Evolutionary conservation across 2,329 filamentous ascomycete genomes (phyloP).

Genomic region (Rhynchosporium agropyri): DNA sequence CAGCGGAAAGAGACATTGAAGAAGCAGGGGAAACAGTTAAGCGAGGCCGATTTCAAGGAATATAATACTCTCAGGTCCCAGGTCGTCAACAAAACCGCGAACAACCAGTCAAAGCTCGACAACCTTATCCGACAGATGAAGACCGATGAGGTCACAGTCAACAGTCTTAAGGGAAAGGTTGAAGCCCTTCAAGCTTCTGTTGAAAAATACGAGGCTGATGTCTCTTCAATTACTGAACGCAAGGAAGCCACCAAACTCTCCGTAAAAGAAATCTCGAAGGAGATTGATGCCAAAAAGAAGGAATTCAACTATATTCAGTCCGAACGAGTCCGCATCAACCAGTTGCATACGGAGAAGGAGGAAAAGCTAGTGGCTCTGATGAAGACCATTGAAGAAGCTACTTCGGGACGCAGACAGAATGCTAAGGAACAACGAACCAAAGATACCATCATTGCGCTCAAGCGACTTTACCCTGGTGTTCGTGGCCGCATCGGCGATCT

Average conservation of each 20-base stretch:
- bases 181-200: conserved; percentile 75
- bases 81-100: conserved; percentile 79
- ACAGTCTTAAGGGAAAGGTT: conserved; percentile 85
- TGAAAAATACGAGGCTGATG: conserved; percentile 73
- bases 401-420: conserved; percentile 82
- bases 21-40: conserved; percentile 84
- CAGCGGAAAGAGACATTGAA: conserved; percentile 85
- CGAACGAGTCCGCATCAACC: conserved; percentile 77
- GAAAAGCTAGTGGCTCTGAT: conserved; percentile 85
- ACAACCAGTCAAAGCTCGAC: conserved; percentile 80
- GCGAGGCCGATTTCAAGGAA: conserved; percentile 82
- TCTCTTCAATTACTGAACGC: conserved; percentile 68
- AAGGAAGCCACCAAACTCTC: conserved; percentile 63
- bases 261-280: conserved; percentile 69
- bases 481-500: conserved; percentile 88
- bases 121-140: conserved; percentile 87
- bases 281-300: conserved; percentile 89
- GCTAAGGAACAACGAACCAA: conserved; percentile 78
- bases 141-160: conserved; percentile 88
- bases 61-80: conserved; percentile 84
- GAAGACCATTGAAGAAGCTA: conserved; percentile 79
- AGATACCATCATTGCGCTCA: conserved; percentile 82
- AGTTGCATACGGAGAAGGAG: conserved; percentile 84
- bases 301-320: conserved; percentile 85
- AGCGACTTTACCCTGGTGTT: conserved; percentile 89